Percentiles rank a stretch among this genome's conserved stretches.
These are phyloP conservation scores for Candida insectorum DNA, from an alignment of 805 yeast genomes.

Conservation along the genomic window DNA sequence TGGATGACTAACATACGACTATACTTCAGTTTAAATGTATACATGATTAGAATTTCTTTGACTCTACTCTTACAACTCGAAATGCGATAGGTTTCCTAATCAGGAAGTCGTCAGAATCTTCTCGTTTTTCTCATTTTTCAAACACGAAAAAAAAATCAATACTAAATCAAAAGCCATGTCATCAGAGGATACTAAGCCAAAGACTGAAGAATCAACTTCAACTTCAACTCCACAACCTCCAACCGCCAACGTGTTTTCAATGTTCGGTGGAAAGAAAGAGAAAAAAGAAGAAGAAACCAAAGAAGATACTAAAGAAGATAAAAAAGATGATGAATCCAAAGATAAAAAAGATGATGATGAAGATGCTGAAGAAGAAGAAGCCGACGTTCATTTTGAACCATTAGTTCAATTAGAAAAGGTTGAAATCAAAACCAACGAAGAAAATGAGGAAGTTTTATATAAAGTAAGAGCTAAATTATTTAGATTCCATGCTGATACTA, in stretches of 20 bases:
- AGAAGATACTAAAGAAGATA: conserved; percentile 26
- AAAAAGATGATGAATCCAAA: conserved; percentile 29
- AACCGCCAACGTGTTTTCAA: conserved; percentile 79
- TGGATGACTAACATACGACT: conserved; percentile 68
- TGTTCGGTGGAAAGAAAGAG: conserved; percentile 90
- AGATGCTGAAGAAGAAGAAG: conserved; percentile 58
- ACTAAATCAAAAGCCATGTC: conserved; percentile 13
- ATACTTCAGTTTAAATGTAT: too few relatives aligned
- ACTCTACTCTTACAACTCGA: too few relatives aligned
- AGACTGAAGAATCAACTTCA: conserved; percentile 11
- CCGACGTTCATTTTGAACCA: conserved; percentile 94
- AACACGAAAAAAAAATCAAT: conserved; percentile 1
- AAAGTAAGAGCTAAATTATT: conserved; percentile 95
- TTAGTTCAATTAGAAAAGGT: conserved; percentile 92
- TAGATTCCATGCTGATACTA: conserved; percentile 77
- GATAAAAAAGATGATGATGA: conserved; percentile 50
- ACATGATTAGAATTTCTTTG: too few relatives aligned
- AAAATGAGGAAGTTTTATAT: conserved; percentile 26
- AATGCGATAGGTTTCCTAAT: too few relatives aligned
- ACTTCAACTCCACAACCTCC: conserved; percentile 47
- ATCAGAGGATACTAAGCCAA: conserved; percentile 15
- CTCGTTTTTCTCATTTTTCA: too few relatives aligned
- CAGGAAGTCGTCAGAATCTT: too few relatives aligned
- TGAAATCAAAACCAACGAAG: conserved; percentile 79
- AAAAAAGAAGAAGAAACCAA: conserved; percentile 45